Conservation (phyloP, 805 yeast species). For the Deakozyma indianensis region DNA sequence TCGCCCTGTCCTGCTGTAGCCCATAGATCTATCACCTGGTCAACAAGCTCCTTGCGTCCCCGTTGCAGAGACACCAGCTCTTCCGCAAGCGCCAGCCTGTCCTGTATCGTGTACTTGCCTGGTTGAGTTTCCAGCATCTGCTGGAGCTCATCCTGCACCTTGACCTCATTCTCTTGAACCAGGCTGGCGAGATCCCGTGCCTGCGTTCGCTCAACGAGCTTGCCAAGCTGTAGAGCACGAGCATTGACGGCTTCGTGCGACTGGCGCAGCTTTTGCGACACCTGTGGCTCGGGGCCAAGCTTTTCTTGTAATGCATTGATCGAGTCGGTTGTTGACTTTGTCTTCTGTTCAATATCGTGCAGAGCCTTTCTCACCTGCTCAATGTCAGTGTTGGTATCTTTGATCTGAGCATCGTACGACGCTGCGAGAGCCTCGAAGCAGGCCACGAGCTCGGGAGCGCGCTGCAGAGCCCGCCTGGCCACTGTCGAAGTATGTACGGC, state of each 20-base stretch:
- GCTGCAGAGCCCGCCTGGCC: background rate
- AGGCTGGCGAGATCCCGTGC: constrained; percentile 43
- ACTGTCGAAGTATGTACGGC: background rate
- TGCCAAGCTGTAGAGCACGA: constrained; percentile 23
- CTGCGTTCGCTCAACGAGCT: constrained; percentile 48
- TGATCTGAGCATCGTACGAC: constrained; percentile 42
- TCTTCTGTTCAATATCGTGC: constrained; percentile 27
- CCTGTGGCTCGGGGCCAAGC: constrained; percentile 18
- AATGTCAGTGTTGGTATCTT: constrained; percentile 38
- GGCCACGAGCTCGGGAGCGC: constrained; percentile 19
- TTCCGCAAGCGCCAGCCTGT: constrained; percentile 20
- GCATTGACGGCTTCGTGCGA: constrained; percentile 16
- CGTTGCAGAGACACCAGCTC: constrained; percentile 28
- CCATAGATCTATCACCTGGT: constrained; percentile 35
- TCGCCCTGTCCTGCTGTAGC: constrained; percentile 32
- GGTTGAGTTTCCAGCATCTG: constrained; percentile 9
- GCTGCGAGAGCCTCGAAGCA: constrained; percentile 23
- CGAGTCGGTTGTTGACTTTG: constrained; percentile 22
- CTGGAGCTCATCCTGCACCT: constrained; percentile 15
- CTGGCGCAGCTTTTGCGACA: constrained; percentile 10
- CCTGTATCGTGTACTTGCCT: constrained; percentile 7
- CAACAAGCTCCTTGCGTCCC: constrained; percentile 26
- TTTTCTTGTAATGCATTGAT: constrained; percentile 17
- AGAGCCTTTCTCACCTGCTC: constrained; percentile 33
- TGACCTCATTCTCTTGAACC: constrained; percentile 40